Evolutionary conservation across 2,329 filamentous ascomycete species (phyloP), one percentile per base, ranked within the genome.

Genomic region (Aaosphaeria arxii): DNA sequence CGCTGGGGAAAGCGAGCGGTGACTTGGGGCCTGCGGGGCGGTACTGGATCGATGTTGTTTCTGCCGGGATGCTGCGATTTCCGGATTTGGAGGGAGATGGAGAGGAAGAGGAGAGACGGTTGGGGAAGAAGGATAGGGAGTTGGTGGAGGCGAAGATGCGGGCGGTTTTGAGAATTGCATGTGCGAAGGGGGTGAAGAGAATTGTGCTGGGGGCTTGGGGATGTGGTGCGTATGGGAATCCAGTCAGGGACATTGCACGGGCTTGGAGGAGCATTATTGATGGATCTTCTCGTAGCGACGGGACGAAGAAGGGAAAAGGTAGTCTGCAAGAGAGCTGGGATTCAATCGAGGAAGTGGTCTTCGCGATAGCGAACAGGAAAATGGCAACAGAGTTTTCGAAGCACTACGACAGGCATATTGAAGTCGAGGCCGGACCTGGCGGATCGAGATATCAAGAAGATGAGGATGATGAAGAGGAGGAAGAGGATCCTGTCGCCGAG

Each of bases 181-280:
- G 74, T 2, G 63, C 71, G 6, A 58, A 67, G 48, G 76, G 77
- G 0, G 71, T 72, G 4, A 71, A 67, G 35, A 76, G 70, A 47
- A 56, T 86, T 0, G 78, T 87, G 0, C 69, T 86, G 0, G 84
- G 84, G 0, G 82, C 83, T 0, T 86, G 83, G 82, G 84, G 84
- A 0, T 85, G 82, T 50, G 83, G 83, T 3, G 81, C 81, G 0
- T 83, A 84, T 48, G 82, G 81, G 0, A 86, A 86, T 52, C 84
- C 83, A 0, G 76, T 83, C 0, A 67, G 67, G 1, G 81, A 86
- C 62, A 69, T 86, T 30, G 82, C 83, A 11, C 66, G 70, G 13
- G 74, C 78, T 1, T 87, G 83, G 77, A 72, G 70, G 50, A 74
- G 69, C 49, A 62, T 64, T 4, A 32, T 69, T 4, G 30, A 48